A percentile compares a stretch with the other conserved stretches of the same genome.
Conservation (phyloP, 2,329 filamentous ascomycete genomes). For the Fonsecaea erecta region DNA sequence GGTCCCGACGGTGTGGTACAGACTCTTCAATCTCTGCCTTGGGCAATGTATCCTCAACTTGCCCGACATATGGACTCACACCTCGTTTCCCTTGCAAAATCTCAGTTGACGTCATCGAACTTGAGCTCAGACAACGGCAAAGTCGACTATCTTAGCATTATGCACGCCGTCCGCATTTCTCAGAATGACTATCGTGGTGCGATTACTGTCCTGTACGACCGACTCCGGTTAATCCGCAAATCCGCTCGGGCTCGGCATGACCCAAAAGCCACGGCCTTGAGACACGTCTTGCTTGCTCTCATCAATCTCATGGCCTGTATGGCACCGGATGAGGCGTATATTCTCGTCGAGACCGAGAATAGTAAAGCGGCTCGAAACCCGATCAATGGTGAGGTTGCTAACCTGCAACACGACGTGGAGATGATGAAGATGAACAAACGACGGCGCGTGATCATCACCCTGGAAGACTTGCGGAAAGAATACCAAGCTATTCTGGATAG, state of each 20-base stretch:
- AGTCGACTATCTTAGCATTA: slow-evolving; percentile 80
- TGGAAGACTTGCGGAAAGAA: slow-evolving; percentile 83
- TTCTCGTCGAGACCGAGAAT: slow-evolving; percentile 49
- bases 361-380: background rate
- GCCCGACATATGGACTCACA: slow-evolving; percentile 79
- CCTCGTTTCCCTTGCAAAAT: slow-evolving; percentile 72
- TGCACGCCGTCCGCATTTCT: slow-evolving; percentile 88
- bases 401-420: background rate
- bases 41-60: slow-evolving; percentile 66
- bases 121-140: slow-evolving; percentile 23
- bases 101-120: slow-evolving; percentile 63
- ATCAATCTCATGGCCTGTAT: slow-evolving; percentile 94
- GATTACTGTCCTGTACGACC: slow-evolving; percentile 52
- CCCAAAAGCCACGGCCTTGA: slow-evolving; percentile 58
- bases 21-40: slow-evolving; percentile 73
- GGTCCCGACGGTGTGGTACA: slow-evolving; percentile 57
- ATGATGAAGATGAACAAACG: slow-evolving; percentile 32
- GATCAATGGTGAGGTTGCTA: slow-evolving; percentile 20
- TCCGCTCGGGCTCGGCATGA: slow-evolving; percentile 41
- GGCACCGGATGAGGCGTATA: slow-evolving; percentile 78
- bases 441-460: slow-evolving; percentile 74
- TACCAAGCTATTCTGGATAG: slow-evolving; percentile 91
- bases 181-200: slow-evolving; percentile 84
- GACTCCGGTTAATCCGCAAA: slow-evolving; percentile 43
- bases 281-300: slow-evolving; percentile 79